Evolutionary conservation across 179 eudicot genomes (phyloP).

Genomic region (Corrigiola litoralis): DNA sequence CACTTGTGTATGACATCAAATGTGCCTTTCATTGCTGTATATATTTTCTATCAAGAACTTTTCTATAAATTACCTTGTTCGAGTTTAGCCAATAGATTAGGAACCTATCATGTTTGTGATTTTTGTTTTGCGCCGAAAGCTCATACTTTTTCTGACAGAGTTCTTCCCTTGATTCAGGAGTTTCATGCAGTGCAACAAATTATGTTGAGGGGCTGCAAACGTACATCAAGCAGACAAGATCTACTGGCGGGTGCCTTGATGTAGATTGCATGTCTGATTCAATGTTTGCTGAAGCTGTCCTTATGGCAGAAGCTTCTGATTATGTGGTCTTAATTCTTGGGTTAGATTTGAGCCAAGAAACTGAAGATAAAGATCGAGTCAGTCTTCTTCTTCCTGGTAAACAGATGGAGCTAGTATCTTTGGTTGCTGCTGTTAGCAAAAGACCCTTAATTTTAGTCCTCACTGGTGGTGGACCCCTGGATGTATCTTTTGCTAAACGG

Average conservation of each 20-base stretch:
- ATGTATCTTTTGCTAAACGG: conserved; percentile 38
- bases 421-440: conserved; percentile 36
- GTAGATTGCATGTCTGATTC: conserved; percentile 58
- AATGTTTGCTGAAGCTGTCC: conserved; percentile 55
- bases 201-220: conserved; percentile 51
- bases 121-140: neutral
- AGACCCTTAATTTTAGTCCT: conserved; percentile 35
- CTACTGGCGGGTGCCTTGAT: conserved; percentile 61
- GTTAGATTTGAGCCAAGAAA: conserved; percentile 47
- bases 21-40: too few relatives aligned
- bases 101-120: conserved; percentile 1
- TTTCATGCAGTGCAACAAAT: conserved; percentile 58
- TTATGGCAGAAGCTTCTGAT: conserved; percentile 57
- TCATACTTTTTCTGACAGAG: neutral
- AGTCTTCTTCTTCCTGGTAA: conserved; percentile 49
- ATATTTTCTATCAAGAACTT: too few relatives aligned
- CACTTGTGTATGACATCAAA: too few relatives aligned
- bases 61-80: neutral
- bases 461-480: conserved; percentile 52
- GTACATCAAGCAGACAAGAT: conserved; percentile 41
- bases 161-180: conserved; percentile 38
- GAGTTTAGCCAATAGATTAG: neutral
- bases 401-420: conserved; percentile 44
- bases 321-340: conserved; percentile 63
- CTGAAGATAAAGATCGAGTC: conserved; percentile 42